These are phyloP conservation scores for Lachancea kluyveri DNA, from an alignment of 805 yeast species.

Conservation along the genomic window DNA sequence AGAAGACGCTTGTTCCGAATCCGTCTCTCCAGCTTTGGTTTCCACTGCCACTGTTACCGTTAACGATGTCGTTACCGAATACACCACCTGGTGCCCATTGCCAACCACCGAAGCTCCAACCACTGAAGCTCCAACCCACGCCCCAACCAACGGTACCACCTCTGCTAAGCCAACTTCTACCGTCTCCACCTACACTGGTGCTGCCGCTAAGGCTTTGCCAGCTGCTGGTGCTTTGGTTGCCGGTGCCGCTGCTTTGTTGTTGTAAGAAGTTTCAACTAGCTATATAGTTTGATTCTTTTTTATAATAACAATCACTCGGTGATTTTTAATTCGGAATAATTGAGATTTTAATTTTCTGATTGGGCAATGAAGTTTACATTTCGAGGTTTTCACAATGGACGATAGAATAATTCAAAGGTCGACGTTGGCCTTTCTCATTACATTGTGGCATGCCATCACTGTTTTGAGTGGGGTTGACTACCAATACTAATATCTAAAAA, in stretches of 20 bases:
- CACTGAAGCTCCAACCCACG: conserved; percentile 18
- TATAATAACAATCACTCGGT: no score
- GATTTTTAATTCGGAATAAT: no score
- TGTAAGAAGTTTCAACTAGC: conserved; percentile 28
- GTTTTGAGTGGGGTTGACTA: no score
- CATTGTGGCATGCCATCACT: no score
- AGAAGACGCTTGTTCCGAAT: conserved; percentile 28
- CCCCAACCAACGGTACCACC: conserved; percentile 11
- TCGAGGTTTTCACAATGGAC: no score
- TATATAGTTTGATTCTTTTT: no score
- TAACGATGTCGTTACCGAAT: conserved; percentile 31
- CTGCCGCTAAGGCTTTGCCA: conserved; percentile 40
- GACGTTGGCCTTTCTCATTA: no score
- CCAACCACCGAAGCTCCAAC: conserved; percentile 14
- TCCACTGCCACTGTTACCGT: conserved; percentile 33
- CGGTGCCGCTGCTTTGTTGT: conserved; percentile 44
- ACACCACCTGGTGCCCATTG: conserved; percentile 36
- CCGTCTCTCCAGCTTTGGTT: conserved; percentile 30
- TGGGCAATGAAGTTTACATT: no score
- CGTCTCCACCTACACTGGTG: conserved; percentile 35
- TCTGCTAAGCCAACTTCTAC: conserved; percentile 16
- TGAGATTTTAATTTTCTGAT: no score
- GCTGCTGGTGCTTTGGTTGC: conserved; percentile 44
- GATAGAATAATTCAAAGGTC: no score
- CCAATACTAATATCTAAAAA: no score